These are phyloP conservation scores for Trypanosoma rangeli DNA, from an alignment of 208 protist species.

Conservation along the genomic window DNA sequence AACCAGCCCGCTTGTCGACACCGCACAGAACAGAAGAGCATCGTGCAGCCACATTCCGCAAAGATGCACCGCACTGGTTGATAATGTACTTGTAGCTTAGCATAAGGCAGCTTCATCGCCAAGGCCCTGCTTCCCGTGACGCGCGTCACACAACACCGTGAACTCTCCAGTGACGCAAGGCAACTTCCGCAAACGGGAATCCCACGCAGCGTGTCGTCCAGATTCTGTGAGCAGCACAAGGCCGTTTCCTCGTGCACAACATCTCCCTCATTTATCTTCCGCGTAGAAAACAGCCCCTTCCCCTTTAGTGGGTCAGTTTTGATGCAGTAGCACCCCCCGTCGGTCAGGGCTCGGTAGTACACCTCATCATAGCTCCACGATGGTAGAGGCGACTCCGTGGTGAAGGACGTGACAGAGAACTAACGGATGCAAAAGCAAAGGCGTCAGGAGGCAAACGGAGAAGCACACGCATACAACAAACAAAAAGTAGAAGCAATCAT, in stretches of 20 bases:
- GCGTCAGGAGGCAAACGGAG: background rate
- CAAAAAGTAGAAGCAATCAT: too few species aligned
- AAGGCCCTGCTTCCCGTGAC: conserved; percentile 35
- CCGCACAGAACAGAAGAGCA: conserved; percentile 56
- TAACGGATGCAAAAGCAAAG: background rate
- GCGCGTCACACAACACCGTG: conserved; percentile 39
- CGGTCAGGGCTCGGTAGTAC: conserved; percentile 41
- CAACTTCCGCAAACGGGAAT: conserved; percentile 57
- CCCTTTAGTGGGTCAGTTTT: conserved; percentile 58
- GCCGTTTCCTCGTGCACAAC: conserved; percentile 67
- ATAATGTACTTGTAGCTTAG: conserved; percentile 22
- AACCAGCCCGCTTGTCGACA: conserved; percentile 49
- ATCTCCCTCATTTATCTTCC: conserved; percentile 33
- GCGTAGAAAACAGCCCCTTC: conserved; percentile 54
- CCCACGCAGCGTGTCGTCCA: conserved; percentile 46
- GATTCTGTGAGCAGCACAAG: conserved; percentile 73
- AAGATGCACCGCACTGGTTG: conserved; percentile 38
- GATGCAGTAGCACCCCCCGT: conserved; percentile 42
- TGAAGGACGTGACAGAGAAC: background rate
- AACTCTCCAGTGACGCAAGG: conserved; percentile 61
- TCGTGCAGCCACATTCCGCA: conserved; percentile 42
- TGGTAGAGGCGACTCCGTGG: conserved; percentile 21
- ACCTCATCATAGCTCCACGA: conserved; percentile 50
- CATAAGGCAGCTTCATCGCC: conserved; percentile 34
- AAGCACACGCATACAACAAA: conserved; percentile 3